Percentiles rank a stretch among this genome's conserved stretches.
These are phyloP conservation scores for Tolypocladium nubicola DNA, from an alignment of 2,329 filamentous ascomycete species.

Conservation along the genomic window DNA sequence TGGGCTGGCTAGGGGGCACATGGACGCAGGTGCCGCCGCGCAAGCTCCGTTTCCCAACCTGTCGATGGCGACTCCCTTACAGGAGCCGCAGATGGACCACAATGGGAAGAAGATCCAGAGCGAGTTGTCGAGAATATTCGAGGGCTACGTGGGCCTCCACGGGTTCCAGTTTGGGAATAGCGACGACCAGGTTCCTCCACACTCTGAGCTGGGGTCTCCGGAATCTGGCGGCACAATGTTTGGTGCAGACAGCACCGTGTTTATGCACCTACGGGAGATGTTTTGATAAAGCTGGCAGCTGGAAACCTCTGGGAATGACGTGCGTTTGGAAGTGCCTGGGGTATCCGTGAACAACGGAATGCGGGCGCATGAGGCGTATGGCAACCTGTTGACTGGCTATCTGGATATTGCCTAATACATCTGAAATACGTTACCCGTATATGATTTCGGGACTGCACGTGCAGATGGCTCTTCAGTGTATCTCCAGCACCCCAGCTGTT, in stretches of 20 bases:
- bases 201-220: conserved; percentile 11
- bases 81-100: conserved; percentile 13
- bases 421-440: neutral
- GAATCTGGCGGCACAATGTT: conserved; percentile 13
- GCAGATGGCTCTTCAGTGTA: no score
- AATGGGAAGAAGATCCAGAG: conserved; percentile 41
- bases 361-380: neutral
- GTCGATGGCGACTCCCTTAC: conserved; percentile 14
- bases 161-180: conserved; percentile 19
- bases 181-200: conserved; percentile 13
- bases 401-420: neutral
- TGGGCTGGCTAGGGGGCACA: conserved; percentile 34
- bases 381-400: neutral
- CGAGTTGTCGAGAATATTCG: conserved; percentile 40
- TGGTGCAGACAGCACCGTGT: conserved; percentile 20
- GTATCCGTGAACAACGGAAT: no score
- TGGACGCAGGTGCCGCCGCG: conserved; percentile 11
- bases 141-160: conserved; percentile 25
- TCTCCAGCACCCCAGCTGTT: no score
- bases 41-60: conserved; percentile 17
- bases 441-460: neutral
- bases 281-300: conserved; percentile 12
- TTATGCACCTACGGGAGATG: conserved; percentile 26
- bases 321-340: neutral
- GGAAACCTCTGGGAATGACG: neutral